Conservation (phyloP, 2,329 filamentous ascomycete genomes). For the Fusarium newnesense region DNA sequence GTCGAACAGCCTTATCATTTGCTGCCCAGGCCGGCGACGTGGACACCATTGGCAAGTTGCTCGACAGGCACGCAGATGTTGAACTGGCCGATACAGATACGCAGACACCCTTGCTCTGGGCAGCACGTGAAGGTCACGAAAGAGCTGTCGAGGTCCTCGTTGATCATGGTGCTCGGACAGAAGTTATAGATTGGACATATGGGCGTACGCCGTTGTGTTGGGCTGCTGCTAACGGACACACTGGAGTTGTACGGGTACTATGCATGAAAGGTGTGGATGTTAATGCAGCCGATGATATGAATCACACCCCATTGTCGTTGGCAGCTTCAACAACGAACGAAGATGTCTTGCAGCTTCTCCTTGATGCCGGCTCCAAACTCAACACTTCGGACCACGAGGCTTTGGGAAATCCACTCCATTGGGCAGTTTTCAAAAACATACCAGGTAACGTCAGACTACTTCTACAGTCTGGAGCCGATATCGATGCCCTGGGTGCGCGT, state of each 20-base stretch:
- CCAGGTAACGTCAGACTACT: not conserved
- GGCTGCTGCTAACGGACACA: not conserved
- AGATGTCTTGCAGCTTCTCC: not conserved
- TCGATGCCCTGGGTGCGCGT: not conserved
- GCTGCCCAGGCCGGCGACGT: too few species aligned
- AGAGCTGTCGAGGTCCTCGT: not conserved
- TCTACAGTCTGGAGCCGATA: not conserved
- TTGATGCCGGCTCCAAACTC: not conserved
- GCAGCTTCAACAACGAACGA: not conserved
- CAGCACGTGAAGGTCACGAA: not conserved
- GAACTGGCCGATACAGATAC: too few species aligned
- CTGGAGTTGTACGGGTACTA: not conserved
- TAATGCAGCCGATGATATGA: not conserved
- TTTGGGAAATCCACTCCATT: not conserved
- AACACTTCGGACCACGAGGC: accelerated
- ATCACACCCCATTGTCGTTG: not conserved
- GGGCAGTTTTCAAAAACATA: not conserved
- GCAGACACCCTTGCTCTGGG: not conserved
- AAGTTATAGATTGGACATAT: not conserved
- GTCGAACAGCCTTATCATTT: too few species aligned
- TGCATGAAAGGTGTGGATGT: accelerated
- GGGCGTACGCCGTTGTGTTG: not conserved
- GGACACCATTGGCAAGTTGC: too few species aligned
- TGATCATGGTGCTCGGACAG: not conserved
- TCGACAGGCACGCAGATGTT: too few species aligned